A percentile compares a stretch with the other conserved stretches of the same genome.
Evolutionary conservation across 169 alveolate genomes (phyloP).

Genomic region (Cryptosporidium felis): DNA sequence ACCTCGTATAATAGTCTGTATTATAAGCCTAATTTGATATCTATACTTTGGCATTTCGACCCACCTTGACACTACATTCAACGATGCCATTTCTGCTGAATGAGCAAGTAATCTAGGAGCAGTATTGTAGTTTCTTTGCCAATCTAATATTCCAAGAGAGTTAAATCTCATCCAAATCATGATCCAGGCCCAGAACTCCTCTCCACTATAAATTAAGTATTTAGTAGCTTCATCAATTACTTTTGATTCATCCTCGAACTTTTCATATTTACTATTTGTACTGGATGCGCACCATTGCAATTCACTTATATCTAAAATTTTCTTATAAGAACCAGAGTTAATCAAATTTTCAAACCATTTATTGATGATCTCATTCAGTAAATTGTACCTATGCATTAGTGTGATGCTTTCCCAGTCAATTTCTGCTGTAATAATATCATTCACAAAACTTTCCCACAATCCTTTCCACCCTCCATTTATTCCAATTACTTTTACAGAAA

Average conservation of each 20-base stretch:
- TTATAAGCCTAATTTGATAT: constrained; percentile 69
- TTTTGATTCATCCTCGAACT: no score
- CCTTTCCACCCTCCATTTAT: constrained; percentile 30
- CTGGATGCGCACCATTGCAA: constrained; percentile 8
- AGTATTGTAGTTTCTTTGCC: constrained; percentile 79
- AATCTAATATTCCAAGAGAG: constrained; percentile 74
- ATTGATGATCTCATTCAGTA: constrained; percentile 47
- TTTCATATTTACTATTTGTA: not conserved
- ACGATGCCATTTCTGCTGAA: constrained; percentile 69
- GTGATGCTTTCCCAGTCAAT: constrained; percentile 66
- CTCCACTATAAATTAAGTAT: not conserved
- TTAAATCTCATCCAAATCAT: constrained; percentile 79
- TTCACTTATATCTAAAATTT: not conserved
- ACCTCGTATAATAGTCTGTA: constrained; percentile 82
- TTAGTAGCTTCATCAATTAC: not conserved
- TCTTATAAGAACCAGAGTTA: not conserved
- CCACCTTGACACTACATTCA: constrained; percentile 69
- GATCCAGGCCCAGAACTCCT: constrained; percentile 64
- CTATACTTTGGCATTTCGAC: constrained; percentile 72
- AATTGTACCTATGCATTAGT: constrained; percentile 54
- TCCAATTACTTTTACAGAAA: not conserved
- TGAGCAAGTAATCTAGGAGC: constrained; percentile 76
- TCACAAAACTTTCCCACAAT: constrained; percentile 11
- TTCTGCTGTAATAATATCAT: constrained; percentile 28
- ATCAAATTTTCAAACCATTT: constrained; percentile 45